Evolutionary conservation across 2,329 filamentous ascomycete genomes (phyloP).

Genomic region (Coniochaeta pulveracea): DNA sequence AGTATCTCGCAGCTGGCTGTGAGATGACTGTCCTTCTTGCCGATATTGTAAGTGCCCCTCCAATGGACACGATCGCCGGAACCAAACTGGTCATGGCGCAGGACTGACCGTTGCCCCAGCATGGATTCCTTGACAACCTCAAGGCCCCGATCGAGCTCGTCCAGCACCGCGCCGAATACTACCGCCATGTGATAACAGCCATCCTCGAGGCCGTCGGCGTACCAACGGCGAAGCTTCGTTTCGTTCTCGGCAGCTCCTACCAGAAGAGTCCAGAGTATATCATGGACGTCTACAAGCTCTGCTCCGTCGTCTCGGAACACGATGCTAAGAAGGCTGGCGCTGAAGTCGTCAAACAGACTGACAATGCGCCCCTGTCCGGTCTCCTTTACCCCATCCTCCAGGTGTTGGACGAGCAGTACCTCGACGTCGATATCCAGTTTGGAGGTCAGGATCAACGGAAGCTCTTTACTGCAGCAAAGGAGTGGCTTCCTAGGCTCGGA

Average conservation of each 20-base stretch:
- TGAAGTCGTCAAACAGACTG: constrained; percentile 87
- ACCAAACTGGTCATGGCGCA: not conserved
- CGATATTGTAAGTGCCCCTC: constrained; percentile 56
- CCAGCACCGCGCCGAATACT: constrained; percentile 72
- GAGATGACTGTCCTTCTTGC: constrained; percentile 69
- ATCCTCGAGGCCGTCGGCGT: constrained; percentile 71
- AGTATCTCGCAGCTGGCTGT: constrained; percentile 77
- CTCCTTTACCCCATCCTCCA: constrained; percentile 82
- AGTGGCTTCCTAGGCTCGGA: constrained; percentile 74
- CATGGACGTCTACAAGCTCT: constrained; percentile 79
- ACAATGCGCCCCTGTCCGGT: constrained; percentile 62
- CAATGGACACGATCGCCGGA: constrained; percentile 37
- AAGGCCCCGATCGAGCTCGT: constrained; percentile 87
- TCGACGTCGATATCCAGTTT: constrained; percentile 81
- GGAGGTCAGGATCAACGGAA: constrained; percentile 79
- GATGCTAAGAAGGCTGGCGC: constrained; percentile 84
- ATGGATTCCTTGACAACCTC: constrained; percentile 70
- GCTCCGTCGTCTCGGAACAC: constrained; percentile 59
- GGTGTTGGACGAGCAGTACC: constrained; percentile 80
- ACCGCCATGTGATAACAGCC: constrained; percentile 62
- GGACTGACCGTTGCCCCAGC: constrained; percentile 12
- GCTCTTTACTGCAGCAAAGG: constrained; percentile 76
- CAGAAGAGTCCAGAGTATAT: constrained; percentile 63
- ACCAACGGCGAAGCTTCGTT: constrained; percentile 65
- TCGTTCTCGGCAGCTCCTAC: constrained; percentile 77